Evolutionary conservation across 2,329 filamentous ascomycete species (phyloP).

Genomic region (Apiospora aurea): DNA sequence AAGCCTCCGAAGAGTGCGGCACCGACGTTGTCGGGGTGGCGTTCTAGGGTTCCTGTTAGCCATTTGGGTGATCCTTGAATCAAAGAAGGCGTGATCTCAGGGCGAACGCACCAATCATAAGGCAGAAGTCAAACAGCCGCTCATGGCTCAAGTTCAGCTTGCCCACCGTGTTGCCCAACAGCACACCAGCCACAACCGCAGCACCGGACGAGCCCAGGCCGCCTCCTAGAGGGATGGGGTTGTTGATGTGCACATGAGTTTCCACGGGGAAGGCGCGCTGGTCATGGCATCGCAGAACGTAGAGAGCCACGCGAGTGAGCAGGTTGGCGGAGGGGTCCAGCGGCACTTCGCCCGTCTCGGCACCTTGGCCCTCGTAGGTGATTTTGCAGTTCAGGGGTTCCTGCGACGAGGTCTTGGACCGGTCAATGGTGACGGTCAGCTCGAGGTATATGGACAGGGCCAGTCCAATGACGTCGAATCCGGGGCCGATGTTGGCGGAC

Average conservation of each 20-base stretch:
- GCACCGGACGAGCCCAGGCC: conserved; percentile 95
- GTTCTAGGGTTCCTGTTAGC: conserved; percentile 56
- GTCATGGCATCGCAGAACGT: conserved; percentile 91
- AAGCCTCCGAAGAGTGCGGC: conserved; percentile 96
- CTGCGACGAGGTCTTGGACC: conserved; percentile 58
- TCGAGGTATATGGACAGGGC: conserved; percentile 94
- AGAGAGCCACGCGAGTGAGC: conserved; percentile 91
- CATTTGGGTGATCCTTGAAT: background rate
- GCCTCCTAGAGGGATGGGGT: conserved; percentile 91
- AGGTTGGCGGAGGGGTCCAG: conserved; percentile 88
- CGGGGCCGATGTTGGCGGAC: conserved; percentile 95
- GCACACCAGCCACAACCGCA: conserved; percentile 94
- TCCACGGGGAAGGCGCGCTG: conserved; percentile 83
- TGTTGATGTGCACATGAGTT: conserved; percentile 93
- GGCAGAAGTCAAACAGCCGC: conserved; percentile 90
- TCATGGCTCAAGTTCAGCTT: conserved; percentile 78
- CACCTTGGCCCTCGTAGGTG: conserved; percentile 86
- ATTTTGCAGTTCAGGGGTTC: conserved; percentile 84
- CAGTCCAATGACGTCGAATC: conserved; percentile 97
- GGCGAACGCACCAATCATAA: conserved; percentile 81
- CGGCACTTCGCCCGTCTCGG: conserved; percentile 75
- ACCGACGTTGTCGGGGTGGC: conserved; percentile 93
- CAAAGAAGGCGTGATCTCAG: background rate
- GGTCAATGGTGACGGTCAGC: conserved; percentile 79
- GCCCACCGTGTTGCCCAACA: conserved; percentile 88